Conservation (phyloP, 768 basidiomycete species). For the Suillus subalutaceus region DNA sequence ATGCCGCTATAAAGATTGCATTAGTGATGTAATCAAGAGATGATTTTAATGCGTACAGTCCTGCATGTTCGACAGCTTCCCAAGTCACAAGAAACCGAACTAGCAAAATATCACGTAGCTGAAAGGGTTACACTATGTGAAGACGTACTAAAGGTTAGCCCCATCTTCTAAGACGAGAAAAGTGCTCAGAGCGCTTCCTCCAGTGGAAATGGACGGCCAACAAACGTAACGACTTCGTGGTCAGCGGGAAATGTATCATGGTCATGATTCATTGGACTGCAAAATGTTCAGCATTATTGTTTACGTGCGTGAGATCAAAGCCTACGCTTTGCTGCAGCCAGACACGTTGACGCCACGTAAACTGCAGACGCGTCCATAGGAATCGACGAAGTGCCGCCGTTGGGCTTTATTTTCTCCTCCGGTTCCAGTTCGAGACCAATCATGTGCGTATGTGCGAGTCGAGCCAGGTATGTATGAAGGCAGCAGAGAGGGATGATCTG, state of each 20-base stretch:
- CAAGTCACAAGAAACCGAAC: constrained; percentile 94
- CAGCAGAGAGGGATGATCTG: constrained; percentile 51
- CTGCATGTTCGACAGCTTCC: constrained; percentile 95
- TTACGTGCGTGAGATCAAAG: constrained; percentile 12
- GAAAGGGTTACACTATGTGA: not conserved
- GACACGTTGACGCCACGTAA: constrained; percentile 87
- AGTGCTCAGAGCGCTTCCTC: constrained; percentile 86
- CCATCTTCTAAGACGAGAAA: constrained; percentile 81
- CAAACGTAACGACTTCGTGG: constrained; percentile 74
- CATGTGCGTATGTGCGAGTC: constrained; percentile 62
- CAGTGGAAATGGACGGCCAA: constrained; percentile 89
- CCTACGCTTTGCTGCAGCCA: constrained; percentile 81
- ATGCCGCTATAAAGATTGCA: constrained; percentile 54
- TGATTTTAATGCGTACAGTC: constrained; percentile 63
- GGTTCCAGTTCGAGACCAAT: constrained; percentile 64
- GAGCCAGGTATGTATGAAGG: constrained; percentile 51
- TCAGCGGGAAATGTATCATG: constrained; percentile 69
- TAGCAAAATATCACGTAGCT: constrained; percentile 29
- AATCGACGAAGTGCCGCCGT: constrained; percentile 82
- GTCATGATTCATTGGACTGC: constrained; percentile 70
- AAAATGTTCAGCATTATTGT: not conserved
- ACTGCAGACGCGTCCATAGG: constrained; percentile 75
- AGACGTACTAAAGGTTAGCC: constrained; percentile 80
- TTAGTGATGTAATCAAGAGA: constrained; percentile 6
- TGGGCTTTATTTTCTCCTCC: constrained; percentile 57